Evolutionary conservation across 2,329 filamentous ascomycete genomes (phyloP).

Genomic region (Venturia aucupariae): DNA sequence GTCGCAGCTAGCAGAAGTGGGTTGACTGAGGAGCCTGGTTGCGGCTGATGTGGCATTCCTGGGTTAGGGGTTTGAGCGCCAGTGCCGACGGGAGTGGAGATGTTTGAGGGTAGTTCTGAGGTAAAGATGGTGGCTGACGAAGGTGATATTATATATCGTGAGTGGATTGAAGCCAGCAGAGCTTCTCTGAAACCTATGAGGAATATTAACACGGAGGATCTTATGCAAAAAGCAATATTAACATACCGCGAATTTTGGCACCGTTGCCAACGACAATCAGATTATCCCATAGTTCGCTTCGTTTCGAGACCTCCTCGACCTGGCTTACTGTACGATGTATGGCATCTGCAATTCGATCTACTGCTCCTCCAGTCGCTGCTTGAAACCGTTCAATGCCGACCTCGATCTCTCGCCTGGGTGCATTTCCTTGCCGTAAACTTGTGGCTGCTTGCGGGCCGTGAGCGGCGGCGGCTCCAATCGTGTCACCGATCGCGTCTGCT

Average conservation of each 20-base stretch:
- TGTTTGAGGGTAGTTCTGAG: conserved; percentile 86
- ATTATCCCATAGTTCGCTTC: conserved; percentile 83
- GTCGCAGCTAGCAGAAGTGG: conserved; percentile 88
- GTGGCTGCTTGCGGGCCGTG: conserved; percentile 34
- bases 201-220: conserved; percentile 21
- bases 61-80: conserved; percentile 82
- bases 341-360: conserved; percentile 74
- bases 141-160: conserved; percentile 83
- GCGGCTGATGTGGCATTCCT: conserved; percentile 34
- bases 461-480: conserved; percentile 21
- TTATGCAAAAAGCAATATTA: conserved; percentile 33
- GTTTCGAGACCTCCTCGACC: conserved; percentile 75
- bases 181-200: conserved; percentile 73
- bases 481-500: conserved; percentile 21
- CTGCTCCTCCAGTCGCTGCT: conserved; percentile 54
- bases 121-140: conserved; percentile 94
- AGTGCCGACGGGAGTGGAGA: conserved; percentile 83
- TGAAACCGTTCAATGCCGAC: conserved; percentile 67
- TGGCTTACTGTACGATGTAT: conserved; percentile 77
- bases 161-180: conserved; percentile 66
- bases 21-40: conserved; percentile 61
- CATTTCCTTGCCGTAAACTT: conserved; percentile 25
- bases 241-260: conserved; percentile 49
- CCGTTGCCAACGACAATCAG: conserved; percentile 89
- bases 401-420: conserved; percentile 55